Evolutionary conservation across 2,329 filamentous ascomycete genomes (phyloP), one percentile per base, ranked within the genome.

Genomic region (Fusarium caatingaense): DNA sequence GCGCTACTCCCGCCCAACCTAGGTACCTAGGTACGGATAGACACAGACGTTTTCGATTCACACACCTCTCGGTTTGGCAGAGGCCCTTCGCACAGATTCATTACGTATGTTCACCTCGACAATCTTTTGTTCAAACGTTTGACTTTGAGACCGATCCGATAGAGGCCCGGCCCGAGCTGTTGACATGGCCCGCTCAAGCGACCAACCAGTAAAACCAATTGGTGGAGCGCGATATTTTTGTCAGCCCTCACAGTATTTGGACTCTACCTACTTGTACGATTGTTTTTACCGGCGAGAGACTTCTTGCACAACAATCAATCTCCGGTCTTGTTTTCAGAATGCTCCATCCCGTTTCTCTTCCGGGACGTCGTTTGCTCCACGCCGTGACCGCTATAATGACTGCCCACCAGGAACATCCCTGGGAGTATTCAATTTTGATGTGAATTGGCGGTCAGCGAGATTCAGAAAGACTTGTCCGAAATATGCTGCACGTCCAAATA

Each of bases 401-500:
- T 34, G 50, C 54, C 46, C 66, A 63, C 69, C 55, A 49, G 73
- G 73, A 64, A 74, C 59, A 74, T 53, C 64, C 73, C 69, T 74
- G 69, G 58, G 63, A 56, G 50, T 44, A 25, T 42, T 61, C 40
- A 45, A 54, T 59, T 56, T 51, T 45, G 53, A 46, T 76, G 78
- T 80, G 80, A 84, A 85, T 81, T 85, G 82, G 83, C 83, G 83
- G 83, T 85, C 83, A 85, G 74, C 61, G 64, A 34, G 20, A 50
- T 64, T 55, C 54, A 48, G 55, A 32, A 44, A 59, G 56, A 50
- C 54, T 62, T 70, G 55, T 56, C 63, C 30, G 55, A 68, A 60
- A 63, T 40, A 50, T 62, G 41, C 62, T 30, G 62, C 54, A 56
- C 62, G 48, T 49, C 44, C 47, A 70, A 25, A 70, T 49, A 51